Evolutionary conservation across 2,329 filamentous ascomycete species (phyloP), one percentile per base, ranked within the genome.

Genomic region (Cercospora sp.): DNA sequence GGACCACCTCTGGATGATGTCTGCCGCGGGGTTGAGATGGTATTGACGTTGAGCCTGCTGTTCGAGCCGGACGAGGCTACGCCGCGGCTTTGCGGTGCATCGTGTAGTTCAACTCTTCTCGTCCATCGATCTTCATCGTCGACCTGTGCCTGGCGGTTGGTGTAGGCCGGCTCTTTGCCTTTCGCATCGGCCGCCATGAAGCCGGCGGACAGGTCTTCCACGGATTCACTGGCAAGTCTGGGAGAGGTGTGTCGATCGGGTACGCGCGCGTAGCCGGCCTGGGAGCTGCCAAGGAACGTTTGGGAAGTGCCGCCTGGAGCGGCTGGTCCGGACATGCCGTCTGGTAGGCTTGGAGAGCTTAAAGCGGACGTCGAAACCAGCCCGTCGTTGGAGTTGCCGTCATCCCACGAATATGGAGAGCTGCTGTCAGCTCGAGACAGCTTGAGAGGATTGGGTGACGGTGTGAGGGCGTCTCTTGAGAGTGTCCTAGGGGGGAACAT

Each of bases 331-430:
- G 71, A 63, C 48, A 73, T 73, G 59, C 71, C 72, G 53, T 75
- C 73, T 23, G 64, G 31, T 13, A 72, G 53, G 33, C 67, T 66
- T 23, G 76, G 76, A 36, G 76, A 77, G 68, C 72, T 76, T 36
- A 74, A 65, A 23, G 73, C 69, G 6, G 75, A 73, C 68, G 68
- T 69, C 12, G 73, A 69, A 42, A 75, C 72, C 9, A 78, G 68
- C 12, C 75, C 74, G n/a, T 79, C 77, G 60, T 76, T 71, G 69
- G 75, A 76, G 51, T 72, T 72, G 30, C 72, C 71, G 31, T 73
- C 74, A 23, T 78, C 76, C 69, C 69, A 74, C 2, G 75, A 75
- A 61, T 77, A 78, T 6, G 76, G 77, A 23, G 77, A 78, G 12
- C 67, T 72, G 55, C 69, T 69, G 20, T 73, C 70, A 36, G 74